A percentile compares a stretch with the other conserved stretches of the same genome.
Evolutionary conservation across 2,329 filamentous ascomycete species (phyloP).

Genomic region (Trichoderma sp.): DNA sequence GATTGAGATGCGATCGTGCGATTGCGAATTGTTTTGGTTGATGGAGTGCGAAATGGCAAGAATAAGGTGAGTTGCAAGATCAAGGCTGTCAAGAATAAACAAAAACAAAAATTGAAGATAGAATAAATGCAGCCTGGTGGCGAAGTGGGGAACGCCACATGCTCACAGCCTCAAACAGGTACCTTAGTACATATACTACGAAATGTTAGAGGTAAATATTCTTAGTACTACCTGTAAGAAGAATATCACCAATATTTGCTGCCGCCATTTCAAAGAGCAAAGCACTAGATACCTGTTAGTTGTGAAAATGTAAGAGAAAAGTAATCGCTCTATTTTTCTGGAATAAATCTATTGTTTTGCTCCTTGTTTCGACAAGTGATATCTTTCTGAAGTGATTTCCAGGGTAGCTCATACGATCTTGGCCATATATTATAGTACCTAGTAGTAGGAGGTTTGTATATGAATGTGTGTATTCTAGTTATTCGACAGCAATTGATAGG

Average conservation of each 20-base stretch:
- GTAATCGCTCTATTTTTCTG: background rate
- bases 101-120: background rate
- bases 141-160: slow-evolving; percentile 11
- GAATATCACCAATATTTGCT: background rate
- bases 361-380: background rate
- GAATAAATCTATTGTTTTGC: background rate
- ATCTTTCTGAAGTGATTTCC: background rate
- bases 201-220: no score
- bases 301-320: no score
- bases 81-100: background rate
- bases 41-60: background rate
- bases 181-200: no score
- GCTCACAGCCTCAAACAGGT: background rate
- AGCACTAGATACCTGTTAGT: no score
- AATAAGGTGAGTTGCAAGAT: background rate
- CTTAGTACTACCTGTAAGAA: background rate
- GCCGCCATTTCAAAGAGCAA: background rate
- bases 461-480: no score
- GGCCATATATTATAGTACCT: no score
- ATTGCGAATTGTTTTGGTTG: background rate
- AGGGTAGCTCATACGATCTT: background rate
- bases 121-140: background rate
- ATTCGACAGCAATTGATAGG: background rate
- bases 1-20: background rate
- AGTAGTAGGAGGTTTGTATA: no score